Percentiles rank a stretch among this genome's conserved stretches.
These are phyloP conservation scores for Crithidia thermophila DNA, from an alignment of 208 protist genomes.

Conservation along the genomic window DNA sequence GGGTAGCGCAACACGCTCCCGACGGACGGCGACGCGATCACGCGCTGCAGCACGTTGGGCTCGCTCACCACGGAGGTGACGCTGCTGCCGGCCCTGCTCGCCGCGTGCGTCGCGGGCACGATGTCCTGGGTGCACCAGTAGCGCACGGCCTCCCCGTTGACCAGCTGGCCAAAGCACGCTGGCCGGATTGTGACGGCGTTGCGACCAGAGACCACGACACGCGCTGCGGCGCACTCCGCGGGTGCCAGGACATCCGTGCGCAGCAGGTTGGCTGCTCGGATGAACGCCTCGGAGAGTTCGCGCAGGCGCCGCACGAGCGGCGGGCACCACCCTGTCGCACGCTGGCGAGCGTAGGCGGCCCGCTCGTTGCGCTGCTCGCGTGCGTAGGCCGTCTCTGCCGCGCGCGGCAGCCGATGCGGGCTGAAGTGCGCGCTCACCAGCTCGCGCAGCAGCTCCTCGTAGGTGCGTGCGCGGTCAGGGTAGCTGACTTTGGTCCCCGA, in stretches of 20 bases:
- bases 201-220: background rate
- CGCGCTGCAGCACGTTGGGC: conserved; percentile 26
- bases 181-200: conserved; percentile 34
- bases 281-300: conserved; percentile 71
- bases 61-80: conserved; percentile 9
- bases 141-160: conserved; percentile 60
- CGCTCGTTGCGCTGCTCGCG: conserved; percentile 31
- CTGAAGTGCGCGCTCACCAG: conserved; percentile 72
- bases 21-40: conserved; percentile 4
- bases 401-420: conserved; percentile 61
- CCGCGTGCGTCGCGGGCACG: conserved; percentile 37
- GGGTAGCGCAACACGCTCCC: conserved; percentile 29
- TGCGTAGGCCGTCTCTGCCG: conserved; percentile 37
- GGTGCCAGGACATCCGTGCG: conserved; percentile 56
- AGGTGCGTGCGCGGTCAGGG: conserved; percentile 31
- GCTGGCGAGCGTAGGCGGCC: conserved; percentile 29
- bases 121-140: conserved; percentile 51
- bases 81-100: conserved; percentile 22
- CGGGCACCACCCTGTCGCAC: conserved; percentile 45
- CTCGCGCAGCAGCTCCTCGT: conserved; percentile 58
- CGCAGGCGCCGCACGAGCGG: conserved; percentile 59
- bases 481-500: conserved; percentile 28
- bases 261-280: conserved; percentile 64
- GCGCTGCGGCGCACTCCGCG: conserved; percentile 1
- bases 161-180: conserved; percentile 63